Evolutionary conservation across 495 filamentous ascomycete species (phyloP).

Genomic region (Podospora fimiseda): DNA sequence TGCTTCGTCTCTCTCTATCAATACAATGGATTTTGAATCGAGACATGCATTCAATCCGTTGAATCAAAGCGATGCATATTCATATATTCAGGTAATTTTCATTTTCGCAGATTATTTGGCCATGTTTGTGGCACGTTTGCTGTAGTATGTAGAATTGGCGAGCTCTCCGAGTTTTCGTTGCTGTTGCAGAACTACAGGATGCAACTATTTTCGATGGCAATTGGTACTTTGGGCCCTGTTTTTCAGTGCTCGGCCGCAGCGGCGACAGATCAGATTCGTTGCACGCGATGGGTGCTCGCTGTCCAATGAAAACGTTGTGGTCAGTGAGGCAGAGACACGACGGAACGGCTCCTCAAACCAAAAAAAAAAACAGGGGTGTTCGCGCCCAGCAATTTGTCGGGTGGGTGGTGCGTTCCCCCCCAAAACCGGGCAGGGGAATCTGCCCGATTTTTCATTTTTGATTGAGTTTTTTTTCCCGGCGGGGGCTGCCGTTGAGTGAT

Average conservation of each 20-base stretch:
- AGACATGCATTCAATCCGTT: not conserved
- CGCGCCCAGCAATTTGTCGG: not conserved
- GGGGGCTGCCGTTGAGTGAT: not conserved
- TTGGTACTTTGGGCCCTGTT: slow-evolving; percentile 12
- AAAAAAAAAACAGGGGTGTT: not conserved
- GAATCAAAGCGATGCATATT: not conserved
- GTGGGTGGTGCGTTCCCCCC: not conserved
- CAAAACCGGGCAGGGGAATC: no score
- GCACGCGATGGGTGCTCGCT: slow-evolving; percentile 9
- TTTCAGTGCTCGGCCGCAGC: slow-evolving; percentile 10
- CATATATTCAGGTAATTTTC: not conserved
- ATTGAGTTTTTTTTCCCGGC: not conserved
- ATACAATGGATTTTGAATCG: not conserved
- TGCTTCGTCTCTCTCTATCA: not conserved
- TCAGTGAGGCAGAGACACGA: not conserved
- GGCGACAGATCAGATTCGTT: slow-evolving; percentile 5
- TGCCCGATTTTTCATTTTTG: no score
- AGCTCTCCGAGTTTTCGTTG: not conserved
- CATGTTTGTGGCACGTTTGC: slow-evolving; percentile 8
- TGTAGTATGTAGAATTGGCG: not conserved
- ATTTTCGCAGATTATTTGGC: slow-evolving; percentile 15
- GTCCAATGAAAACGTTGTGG: slow-evolving; percentile 10
- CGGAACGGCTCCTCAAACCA: not conserved
- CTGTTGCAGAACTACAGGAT: slow-evolving; percentile 20
- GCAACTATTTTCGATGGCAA: slow-evolving; percentile 9